phyloP scores from a whole-genome alignment of 73 alveolate genomes.

The Blepharisma japonicum region DNA sequence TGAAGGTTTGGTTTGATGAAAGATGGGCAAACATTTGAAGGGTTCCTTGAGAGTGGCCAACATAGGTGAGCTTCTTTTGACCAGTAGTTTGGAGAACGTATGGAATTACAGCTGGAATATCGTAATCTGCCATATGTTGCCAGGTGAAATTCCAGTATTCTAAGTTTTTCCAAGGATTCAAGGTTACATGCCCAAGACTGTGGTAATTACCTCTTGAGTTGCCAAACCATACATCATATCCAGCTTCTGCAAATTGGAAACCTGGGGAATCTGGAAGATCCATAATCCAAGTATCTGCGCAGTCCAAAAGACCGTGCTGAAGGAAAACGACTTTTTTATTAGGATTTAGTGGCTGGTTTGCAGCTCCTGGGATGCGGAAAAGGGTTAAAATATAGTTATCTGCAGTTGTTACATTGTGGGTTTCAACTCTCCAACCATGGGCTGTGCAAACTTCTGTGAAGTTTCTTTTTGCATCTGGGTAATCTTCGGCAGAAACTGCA shows the following conservation, averaged over 20 bases:
- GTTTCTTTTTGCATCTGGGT: too few species aligned
- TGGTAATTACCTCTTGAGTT: constrained; percentile 75
- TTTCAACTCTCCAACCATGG: constrained; percentile 42
- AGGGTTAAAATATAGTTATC: constrained; percentile 85
- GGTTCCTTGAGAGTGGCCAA: constrained; percentile 97
- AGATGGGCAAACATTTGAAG: constrained; percentile 83
- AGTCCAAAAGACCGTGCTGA: constrained; percentile 89
- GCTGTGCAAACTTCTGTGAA: too few species aligned
- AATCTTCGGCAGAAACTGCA: too few species aligned
- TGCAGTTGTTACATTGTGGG: constrained; percentile 76
- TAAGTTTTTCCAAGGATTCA: constrained; percentile 46
- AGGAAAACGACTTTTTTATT: constrained; percentile 74
- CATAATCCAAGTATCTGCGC: constrained; percentile 80
- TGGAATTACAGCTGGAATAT: constrained; percentile 77
- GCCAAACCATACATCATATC: constrained; percentile 94
- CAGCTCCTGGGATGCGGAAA: constrained; percentile 77
- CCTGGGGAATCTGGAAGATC: constrained; percentile 79
- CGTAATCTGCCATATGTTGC: constrained; percentile 88
- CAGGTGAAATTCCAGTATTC: constrained; percentile 87
- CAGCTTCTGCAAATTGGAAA: constrained; percentile 60
- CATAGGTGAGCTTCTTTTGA: constrained; percentile 67
- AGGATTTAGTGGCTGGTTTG: constrained; percentile 39
- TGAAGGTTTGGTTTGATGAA: constrained; percentile 40
- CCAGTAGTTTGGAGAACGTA: constrained; percentile 68
- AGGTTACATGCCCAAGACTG: constrained; percentile 49